Base-by-base conservation (phyloP, 1,284 basidiomycete genomes). In the Earliella scabrosa region DNA sequence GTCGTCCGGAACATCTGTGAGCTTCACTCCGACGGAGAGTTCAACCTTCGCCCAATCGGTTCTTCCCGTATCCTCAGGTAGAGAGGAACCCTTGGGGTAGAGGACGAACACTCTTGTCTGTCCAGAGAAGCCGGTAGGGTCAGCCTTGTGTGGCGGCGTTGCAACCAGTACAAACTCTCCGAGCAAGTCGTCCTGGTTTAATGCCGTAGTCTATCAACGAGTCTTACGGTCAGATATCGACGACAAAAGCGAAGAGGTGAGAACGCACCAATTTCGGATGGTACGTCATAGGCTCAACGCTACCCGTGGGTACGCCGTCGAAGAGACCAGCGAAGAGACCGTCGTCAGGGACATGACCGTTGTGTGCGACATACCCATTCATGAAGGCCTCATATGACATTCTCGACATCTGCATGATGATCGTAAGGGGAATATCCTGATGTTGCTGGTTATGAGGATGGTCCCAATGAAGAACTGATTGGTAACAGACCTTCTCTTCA, bases 31-130 rank as follows among this genome's bases (percentile, higher is more conserved):
- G 8, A 46, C 11, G 5, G 32, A 20, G 45, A 46, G 13, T 11
- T 48, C 45, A 13, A 54, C 24, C 14, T 5, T 21, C 10, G 52
- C 40, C 52, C 52, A 54, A 32, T 54, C 52, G 13, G 31, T 20
- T 6, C 23, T 20, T 3, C 39, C 39, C 1, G 18, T 40, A 1
- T 4, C 9, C 8, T 8, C 1, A 9, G 39, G 39, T n/a, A n/a
- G n/a, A 40, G 39, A 8, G 21, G 2, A 23, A 10, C 10, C 39
- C 10, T 40, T 40, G 39, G 20, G 14, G 39, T 40, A 40, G 20
- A 40, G 21, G 20, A 21, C 39, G 21, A 18, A 40, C 9, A 23
- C 39, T 21, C 21, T 40, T 18, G 21, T 40, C 21, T 40, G 39
- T 18, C 21, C 23, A 4, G 39, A 23, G 9, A 18, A 18, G 20